phyloP scores from a whole-genome alignment of 352 stramenopile genomes.

The Phytopythium aichiense region DNA sequence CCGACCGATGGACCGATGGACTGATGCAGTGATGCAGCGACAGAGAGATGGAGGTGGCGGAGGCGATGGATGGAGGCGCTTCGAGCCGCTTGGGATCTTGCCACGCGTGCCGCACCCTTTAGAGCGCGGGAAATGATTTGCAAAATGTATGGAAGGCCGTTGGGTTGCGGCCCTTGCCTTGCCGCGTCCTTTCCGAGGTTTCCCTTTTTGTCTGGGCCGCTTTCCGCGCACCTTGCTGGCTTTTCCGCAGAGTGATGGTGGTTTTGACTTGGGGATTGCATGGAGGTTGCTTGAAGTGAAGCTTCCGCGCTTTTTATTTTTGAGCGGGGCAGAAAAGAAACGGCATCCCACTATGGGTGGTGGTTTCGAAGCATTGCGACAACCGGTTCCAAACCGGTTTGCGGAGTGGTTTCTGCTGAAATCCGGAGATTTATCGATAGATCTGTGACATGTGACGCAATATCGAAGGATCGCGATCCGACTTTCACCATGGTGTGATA shows the following conservation, averaged over 20 bases:
- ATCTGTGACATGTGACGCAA: too few relatives aligned
- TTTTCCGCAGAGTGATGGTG: constrained; percentile 1
- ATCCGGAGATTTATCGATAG: too few relatives aligned
- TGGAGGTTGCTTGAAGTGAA: neutral
- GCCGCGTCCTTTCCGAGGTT: neutral
- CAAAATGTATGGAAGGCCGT: neutral
- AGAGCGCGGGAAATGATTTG: neutral
- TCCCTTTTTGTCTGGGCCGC: neutral
- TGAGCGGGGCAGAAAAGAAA: neutral
- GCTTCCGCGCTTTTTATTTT: neutral
- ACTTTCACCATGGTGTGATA: too few relatives aligned
- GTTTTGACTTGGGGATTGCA: neutral
- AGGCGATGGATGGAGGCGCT: neutral
- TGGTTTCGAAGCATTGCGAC: neutral
- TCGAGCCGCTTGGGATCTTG: neutral
- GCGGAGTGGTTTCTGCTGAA: too few relatives aligned
- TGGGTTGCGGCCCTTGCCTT: too few relatives aligned
- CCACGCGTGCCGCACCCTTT: neutral
- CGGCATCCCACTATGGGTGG: too few relatives aligned
- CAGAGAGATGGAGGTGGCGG: too few relatives aligned
- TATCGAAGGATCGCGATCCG: too few relatives aligned
- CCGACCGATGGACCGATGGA: too few relatives aligned
- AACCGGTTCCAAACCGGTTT: neutral
- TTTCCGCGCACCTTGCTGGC: constrained; percentile 2
- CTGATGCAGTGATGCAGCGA: too few relatives aligned